Evolutionary conservation across 148 eudicot genomes (phyloP), one percentile per base, ranked within the genome.

Genomic region (Rhododendron henanense): DNA sequence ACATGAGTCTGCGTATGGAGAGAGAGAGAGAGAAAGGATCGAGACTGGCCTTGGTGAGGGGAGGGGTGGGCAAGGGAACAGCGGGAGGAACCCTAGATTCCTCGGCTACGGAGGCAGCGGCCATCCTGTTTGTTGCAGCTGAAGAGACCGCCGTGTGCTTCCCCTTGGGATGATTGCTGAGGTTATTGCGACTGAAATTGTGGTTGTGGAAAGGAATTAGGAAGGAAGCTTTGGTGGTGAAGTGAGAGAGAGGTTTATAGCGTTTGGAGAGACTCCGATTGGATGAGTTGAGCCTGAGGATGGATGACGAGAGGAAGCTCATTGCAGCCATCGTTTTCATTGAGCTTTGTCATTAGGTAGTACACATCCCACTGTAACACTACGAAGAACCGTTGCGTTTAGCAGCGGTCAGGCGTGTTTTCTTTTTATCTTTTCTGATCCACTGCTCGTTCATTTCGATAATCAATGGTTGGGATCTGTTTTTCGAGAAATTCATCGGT

Each of bases 31-130:
- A 35, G 37, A 35, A 35, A 35, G 37, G 18, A 57, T 0, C 0
- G 48, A 47, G 37, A 45, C 63, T 78, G 21, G 83, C 98, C 94
- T 95, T 94, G 50, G 93, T 83, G 89, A 94, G 87, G 7, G 92
- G 90, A 85, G 96, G 94, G 9, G 88, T 44, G 74, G 96, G 96
- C 84, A 90, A 81, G 63, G 88, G 93, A 84, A 93, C 76, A 4
- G 93, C 93, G 65, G 94, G 90, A 69, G 98, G 98, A 90, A 91
- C 94, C 89, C 98, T 92, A 91, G 98, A 93, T 87, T 90, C 79
- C 23, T 95, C 96, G 48, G 96, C 91, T 81, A 83, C 81, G 88
- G 90, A 91, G 78, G 88, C 84, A 63, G 90, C 71, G n/a, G 94
- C 88, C 95, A 94, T 95, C 28, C 88, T 80, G 59, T 35, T 23